Base-by-base conservation (phyloP, 768 basidiomycete genomes). In the Pisolithus marmoratus region DNA sequence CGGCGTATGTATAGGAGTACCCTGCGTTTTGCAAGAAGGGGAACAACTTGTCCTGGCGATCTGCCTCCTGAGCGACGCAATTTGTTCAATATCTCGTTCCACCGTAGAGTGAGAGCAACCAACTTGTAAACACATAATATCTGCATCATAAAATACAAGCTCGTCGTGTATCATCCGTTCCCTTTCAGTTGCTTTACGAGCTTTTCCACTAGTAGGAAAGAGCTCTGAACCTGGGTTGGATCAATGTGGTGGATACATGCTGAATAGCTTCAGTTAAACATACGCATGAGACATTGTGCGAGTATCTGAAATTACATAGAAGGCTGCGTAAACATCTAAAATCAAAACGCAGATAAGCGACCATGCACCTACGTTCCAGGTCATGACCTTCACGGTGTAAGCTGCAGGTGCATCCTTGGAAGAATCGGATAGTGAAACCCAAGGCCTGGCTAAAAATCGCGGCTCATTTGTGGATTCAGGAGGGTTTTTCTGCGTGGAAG, bases 61-160 rank as follows among this genome's bases (percentile, higher is more conserved):
- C 94, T 8, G 93, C 91, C 75, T 97, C 94, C 91, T 96, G 63
- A 24, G 20, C 26, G 17, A 42, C 46, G 20, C 47, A 42, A 23
- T 38, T 42, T 26, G 34, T 17, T 38, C 20, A 24, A 23, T 37
- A 14, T 31, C 22, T 17, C 49, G 52, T 22, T 26, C 26, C 29
- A 29, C 15, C 14, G 5, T 11, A 19, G 43, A 15, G 23, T 26
- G 8, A 23, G 15, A 44, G 23, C 17, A 26, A 61, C 70, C 54
- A 64, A 87, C 93, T 75, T 96, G 94, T 41, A 96, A 76, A 64
- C 93, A 95, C 41, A 93, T 68, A 23, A 96, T 79, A 66, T 94
- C 90, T 2, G 88, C 82, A n/a, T 78, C 61, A 52, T 87, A 80
- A 3, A 78, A 76, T 15, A 80, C 67, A n/a, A 95, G 75, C 66